A percentile compares a stretch with the other conserved stretches of the same genome.
These are phyloP conservation scores for Serpula lacrymans DNA, from an alignment of 768 basidiomycete genomes.

Conservation along the genomic window DNA sequence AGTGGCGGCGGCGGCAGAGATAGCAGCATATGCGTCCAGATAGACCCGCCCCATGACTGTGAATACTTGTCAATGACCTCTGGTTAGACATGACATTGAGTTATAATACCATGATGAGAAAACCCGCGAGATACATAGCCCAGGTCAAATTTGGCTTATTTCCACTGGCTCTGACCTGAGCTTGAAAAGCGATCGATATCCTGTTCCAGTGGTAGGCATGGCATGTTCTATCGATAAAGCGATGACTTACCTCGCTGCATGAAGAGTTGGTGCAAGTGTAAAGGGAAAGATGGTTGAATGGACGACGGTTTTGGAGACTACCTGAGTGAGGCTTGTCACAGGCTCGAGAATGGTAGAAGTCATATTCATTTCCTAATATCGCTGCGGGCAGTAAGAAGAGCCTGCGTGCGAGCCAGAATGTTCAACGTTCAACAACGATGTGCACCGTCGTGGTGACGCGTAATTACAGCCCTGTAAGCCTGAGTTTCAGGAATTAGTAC, in stretches of 20 bases:
- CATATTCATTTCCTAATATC: no score
- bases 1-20: conserved; percentile 44
- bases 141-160: conserved; percentile 24
- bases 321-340: no score
- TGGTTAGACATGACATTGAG: conserved; percentile 1
- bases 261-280: conserved; percentile 36
- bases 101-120: conserved; percentile 45
- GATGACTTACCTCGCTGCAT: conserved; percentile 29
- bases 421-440: no score
- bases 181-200: conserved; percentile 43
- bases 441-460: no score
- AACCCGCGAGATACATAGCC: conserved; percentile 43
- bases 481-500: no score
- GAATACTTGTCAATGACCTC: not conserved
- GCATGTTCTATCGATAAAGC: no score
- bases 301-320: no score
- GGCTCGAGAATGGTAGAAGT: no score
- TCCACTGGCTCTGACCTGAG: conserved; percentile 30
- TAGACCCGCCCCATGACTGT: conserved; percentile 47
- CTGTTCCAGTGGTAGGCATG: conserved; percentile 13
- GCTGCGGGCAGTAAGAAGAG: no score
- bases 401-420: no score
- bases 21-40: conserved; percentile 42
- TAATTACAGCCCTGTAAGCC: no score
- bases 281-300: conserved; percentile 40